phyloP scores from a whole-genome alignment of 192 early-diverging fungal species.

The Oehlia diaphana region DNA sequence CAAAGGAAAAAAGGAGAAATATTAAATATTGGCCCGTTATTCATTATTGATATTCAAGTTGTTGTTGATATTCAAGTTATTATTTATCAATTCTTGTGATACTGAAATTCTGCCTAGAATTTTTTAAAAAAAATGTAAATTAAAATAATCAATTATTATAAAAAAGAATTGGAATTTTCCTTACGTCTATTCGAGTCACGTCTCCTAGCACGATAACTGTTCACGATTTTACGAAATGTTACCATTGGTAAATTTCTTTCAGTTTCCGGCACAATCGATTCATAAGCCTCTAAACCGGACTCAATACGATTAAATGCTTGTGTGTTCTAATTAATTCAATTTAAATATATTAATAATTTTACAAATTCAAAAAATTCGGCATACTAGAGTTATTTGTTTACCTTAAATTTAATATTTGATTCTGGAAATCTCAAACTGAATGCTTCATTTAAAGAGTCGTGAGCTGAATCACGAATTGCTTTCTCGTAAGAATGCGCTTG shows the following conservation, averaged over 20 bases:
- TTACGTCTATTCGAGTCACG: not conserved
- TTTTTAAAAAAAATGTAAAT: too few relatives aligned
- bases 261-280: not conserved
- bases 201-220: not conserved
- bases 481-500: not conserved
- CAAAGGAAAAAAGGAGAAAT: too few relatives aligned
- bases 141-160: too few relatives aligned
- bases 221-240: not conserved
- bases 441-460: not conserved
- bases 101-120: too few relatives aligned
- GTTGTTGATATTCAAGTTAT: too few relatives aligned
- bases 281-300: not conserved
- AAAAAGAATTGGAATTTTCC: too few relatives aligned
- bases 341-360: not conserved
- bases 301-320: not conserved
- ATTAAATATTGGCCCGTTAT: too few relatives aligned
- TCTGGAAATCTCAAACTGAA: not conserved
- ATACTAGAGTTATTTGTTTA: not conserved
- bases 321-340: not conserved
- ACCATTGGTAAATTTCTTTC: not conserved
- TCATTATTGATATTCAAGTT: too few relatives aligned
- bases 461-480: not conserved
- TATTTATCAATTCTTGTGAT: too few relatives aligned
- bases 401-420: not conserved
- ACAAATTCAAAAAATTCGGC: not conserved